phyloP scores from a whole-genome alignment of 768 basidiomycete genomes.

The Cubamyces lactineus region DNA sequence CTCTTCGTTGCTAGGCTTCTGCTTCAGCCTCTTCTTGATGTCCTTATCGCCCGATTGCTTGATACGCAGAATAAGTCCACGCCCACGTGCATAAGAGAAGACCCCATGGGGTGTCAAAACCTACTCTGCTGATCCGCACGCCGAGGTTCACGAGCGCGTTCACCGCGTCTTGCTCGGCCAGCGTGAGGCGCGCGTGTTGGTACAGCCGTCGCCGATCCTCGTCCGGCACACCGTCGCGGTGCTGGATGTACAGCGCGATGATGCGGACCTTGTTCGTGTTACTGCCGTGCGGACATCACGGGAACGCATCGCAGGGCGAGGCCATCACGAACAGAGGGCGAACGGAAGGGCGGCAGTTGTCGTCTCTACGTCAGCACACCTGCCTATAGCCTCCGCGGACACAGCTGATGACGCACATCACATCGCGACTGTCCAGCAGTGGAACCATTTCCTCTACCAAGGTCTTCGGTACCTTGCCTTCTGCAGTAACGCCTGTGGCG shows the following conservation, averaged over 20 bases:
- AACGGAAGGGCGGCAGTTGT: background rate
- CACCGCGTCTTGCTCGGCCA: constrained; percentile 92
- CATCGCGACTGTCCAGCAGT: constrained; percentile 81
- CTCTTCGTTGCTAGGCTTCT: constrained; percentile 74
- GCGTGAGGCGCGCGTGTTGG: constrained; percentile 87
- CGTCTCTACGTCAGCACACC: constrained; percentile 12
- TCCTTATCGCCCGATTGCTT: constrained; percentile 80
- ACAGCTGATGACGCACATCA: constrained; percentile 59
- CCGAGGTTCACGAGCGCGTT: constrained; percentile 87
- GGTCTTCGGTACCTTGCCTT: constrained; percentile 93
- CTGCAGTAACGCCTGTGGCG: constrained; percentile 87
- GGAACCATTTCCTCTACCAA: constrained; percentile 99
- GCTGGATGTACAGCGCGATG: constrained; percentile 92
- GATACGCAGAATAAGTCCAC: constrained; percentile 4
- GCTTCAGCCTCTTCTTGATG: constrained; percentile 79
- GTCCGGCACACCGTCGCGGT: constrained; percentile 97
- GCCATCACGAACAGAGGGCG: background rate
- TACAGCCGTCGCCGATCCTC: constrained; percentile 94
- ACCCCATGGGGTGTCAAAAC: constrained; percentile 28
- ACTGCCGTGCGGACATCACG: constrained; percentile 43
- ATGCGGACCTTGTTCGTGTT: constrained; percentile 94
- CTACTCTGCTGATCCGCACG: constrained; percentile 79
- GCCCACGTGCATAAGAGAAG: background rate
- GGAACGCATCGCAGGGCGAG: background rate
- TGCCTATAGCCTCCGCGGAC: background rate